Percentiles rank a stretch among this genome's conserved stretches.
phyloP scores from a whole-genome alignment of 2,329 filamentous ascomycete species.

The Sclerotinia spermophila region DNA sequence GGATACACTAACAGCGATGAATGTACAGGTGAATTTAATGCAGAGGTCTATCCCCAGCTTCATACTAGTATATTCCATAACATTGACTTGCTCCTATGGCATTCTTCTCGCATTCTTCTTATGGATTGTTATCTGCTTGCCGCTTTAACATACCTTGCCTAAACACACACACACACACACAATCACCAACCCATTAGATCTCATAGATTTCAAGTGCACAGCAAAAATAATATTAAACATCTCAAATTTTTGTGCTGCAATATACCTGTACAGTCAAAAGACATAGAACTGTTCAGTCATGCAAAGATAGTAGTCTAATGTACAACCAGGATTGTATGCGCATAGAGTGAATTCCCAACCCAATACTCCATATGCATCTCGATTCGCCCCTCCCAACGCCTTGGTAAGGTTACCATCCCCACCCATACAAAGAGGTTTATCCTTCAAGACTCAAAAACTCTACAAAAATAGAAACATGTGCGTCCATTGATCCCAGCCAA shows the following conservation, averaged over 20 bases:
- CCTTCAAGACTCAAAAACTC: conserved; percentile 14
- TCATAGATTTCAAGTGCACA: neutral
- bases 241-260: neutral
- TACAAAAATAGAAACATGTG: conserved; percentile 6
- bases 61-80: neutral
- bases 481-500: neutral
- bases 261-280: neutral
- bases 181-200: neutral
- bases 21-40: too few relatives aligned
- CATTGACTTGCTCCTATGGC: neutral
- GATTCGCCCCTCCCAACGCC: neutral
- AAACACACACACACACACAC: too few relatives aligned
- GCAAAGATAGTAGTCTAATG: conserved; percentile 18
- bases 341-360: neutral
- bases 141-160: neutral
- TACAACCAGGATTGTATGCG: conserved; percentile 19
- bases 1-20: neutral
- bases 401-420: conserved; percentile 6
- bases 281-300: neutral
- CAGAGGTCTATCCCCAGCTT: neutral
- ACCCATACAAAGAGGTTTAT: neutral
- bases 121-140: neutral
- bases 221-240: neutral
- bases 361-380: conserved; percentile 13
- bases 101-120: neutral